Evolutionary conservation across 306 rosid species (phyloP).

Genomic region (Abrus precatorius): DNA sequence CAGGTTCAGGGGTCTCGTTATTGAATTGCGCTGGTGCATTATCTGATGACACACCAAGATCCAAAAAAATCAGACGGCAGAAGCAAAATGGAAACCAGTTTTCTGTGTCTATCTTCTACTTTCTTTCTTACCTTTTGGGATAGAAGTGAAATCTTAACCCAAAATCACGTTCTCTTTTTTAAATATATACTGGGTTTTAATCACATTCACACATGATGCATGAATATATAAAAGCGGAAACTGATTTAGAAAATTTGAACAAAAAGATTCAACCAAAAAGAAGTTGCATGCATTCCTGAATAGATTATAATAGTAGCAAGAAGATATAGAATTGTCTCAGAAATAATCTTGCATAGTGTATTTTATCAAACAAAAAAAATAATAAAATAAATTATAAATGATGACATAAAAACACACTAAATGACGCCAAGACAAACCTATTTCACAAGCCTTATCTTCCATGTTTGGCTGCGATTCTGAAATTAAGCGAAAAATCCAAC

Average conservation of each 20-base stretch:
- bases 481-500: slow-evolving; percentile 26
- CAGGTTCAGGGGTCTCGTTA: slow-evolving; percentile 51
- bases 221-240: no score
- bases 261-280: background rate
- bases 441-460: background rate
- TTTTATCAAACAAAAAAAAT: no score
- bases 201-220: no score
- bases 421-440: slow-evolving; percentile 32
- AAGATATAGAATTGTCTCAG: background rate
- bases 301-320: background rate
- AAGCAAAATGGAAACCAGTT: slow-evolving; percentile 11
- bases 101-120: background rate
- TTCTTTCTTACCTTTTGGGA: background rate
- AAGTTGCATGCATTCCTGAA: background rate
- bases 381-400: background rate
- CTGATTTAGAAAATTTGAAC: background rate
- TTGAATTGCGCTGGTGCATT: slow-evolving; percentile 41
- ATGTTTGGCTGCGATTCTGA: slow-evolving; percentile 1
- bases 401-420: background rate
- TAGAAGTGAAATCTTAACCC: background rate
- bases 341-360: background rate
- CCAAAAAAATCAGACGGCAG: background rate
- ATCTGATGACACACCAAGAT: slow-evolving; percentile 42
- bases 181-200: no score
- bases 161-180: background rate